These are phyloP conservation scores for Zoysia matrella DNA, from an alignment of 202 grass and related monocot species.

Conservation along the genomic window DNA sequence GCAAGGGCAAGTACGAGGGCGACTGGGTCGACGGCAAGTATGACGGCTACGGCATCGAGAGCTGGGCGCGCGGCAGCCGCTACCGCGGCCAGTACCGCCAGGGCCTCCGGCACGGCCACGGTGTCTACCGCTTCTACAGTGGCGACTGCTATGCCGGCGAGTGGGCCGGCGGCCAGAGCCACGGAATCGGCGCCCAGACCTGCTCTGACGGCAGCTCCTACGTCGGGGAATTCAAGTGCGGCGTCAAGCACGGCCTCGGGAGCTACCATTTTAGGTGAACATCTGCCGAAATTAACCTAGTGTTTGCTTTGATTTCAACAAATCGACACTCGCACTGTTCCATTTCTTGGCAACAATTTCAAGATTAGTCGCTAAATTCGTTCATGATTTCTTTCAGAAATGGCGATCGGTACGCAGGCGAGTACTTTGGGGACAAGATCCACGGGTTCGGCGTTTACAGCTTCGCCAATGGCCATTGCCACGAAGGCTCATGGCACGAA, in stretches of 20 bases:
- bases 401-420: conserved; percentile 75
- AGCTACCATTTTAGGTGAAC: conserved; percentile 71
- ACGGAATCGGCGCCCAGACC: no score
- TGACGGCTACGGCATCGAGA: no score
- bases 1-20: conserved; percentile 50
- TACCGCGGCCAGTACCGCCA: conserved; percentile 76
- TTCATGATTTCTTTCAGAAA: conserved; percentile 53
- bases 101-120: conserved; percentile 65
- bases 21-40: no score
- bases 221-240: conserved; percentile 70
- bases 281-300: not conserved
- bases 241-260: conserved; percentile 80
- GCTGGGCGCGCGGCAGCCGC: not conserved
- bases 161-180: no score
- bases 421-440: conserved; percentile 95
- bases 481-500: conserved; percentile 89
- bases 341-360: conserved; percentile 4
- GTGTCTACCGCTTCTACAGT: conserved; percentile 66
- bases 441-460: conserved; percentile 84
- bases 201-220: no score
- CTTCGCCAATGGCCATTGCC: conserved; percentile 86
- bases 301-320: not conserved
- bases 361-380: conserved; percentile 6
- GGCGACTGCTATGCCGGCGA: conserved; percentile 13
- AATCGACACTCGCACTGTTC: conserved; percentile 17